These are phyloP conservation scores for Metarhizium rileyi DNA, from an alignment of 2,329 filamentous ascomycete genomes.

Conservation along the genomic window DNA sequence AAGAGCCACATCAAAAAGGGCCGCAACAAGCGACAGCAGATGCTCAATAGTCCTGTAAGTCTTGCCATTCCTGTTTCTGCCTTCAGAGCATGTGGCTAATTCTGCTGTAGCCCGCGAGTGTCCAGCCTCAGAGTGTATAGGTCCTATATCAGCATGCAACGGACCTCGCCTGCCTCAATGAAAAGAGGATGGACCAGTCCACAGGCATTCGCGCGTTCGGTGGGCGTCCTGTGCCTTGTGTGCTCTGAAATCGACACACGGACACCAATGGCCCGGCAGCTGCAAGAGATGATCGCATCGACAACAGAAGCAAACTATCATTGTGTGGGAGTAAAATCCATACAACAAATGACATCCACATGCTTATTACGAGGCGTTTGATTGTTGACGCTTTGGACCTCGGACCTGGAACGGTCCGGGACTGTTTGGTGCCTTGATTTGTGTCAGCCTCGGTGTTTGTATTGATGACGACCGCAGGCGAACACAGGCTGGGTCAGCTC, in stretches of 20 bases:
- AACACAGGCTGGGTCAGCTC: neutral
- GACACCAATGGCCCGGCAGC: neutral
- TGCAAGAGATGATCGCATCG: neutral
- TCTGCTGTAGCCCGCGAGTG: conserved; percentile 37
- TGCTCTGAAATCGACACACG: neutral
- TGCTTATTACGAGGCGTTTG: neutral
- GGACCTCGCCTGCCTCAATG: neutral
- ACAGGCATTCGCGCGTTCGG: neutral
- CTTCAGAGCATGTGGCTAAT: neutral
- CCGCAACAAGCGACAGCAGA: conserved; percentile 84
- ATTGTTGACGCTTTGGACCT: neutral
- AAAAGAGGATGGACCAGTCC: neutral
- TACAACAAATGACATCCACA: neutral
- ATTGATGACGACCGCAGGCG: conserved; percentile 1
- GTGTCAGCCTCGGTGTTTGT: neutral
- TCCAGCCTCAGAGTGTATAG: conserved; percentile 41
- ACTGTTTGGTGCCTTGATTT: neutral
- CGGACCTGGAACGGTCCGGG: conserved; percentile 3
- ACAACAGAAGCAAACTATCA: neutral
- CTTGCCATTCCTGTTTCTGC: neutral
- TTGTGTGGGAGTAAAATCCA: conserved; percentile 1
- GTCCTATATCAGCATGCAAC: neutral
- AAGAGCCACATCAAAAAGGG: conserved; percentile 99
- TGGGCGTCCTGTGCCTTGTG: neutral
- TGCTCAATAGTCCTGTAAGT: conserved; percentile 92